Percentiles rank a stretch among this genome's conserved stretches.
phyloP scores from a whole-genome alignment of 1,284 basidiomycete species.

The Tetrapyrgos nigripes region DNA sequence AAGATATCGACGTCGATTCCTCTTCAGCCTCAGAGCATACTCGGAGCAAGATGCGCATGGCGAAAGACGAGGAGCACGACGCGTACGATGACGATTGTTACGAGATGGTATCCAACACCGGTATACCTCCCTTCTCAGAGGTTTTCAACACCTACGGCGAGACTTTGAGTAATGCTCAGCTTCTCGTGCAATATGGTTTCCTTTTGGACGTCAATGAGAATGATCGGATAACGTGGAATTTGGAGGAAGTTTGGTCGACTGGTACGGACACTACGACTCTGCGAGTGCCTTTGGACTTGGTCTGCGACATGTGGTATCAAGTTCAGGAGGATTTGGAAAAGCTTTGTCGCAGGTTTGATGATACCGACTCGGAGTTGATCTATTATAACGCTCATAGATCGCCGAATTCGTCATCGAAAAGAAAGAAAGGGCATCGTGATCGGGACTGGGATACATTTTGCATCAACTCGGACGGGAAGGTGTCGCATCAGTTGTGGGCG shows the following conservation, averaged over 20 bases:
- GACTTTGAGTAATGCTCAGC: slow-evolving; percentile 69
- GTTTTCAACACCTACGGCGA: slow-evolving; percentile 90
- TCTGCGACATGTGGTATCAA: background rate
- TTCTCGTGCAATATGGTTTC: slow-evolving; percentile 82
- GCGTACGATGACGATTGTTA: slow-evolving; percentile 50
- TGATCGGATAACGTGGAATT: slow-evolving; percentile 57
- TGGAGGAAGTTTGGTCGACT: slow-evolving; percentile 41
- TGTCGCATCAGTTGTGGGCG: slow-evolving; percentile 49
- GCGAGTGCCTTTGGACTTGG: background rate
- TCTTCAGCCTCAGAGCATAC: slow-evolving; percentile 22
- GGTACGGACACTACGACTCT: background rate
- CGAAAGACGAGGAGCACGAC: slow-evolving; percentile 15
- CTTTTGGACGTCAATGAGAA: slow-evolving; percentile 67
- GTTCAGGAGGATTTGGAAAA: background rate
- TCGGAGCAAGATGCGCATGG: no score
- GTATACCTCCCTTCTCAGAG: slow-evolving; percentile 61
- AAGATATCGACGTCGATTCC: slow-evolving; percentile 21
- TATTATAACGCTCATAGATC: slow-evolving; percentile 35
- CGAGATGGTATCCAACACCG: slow-evolving; percentile 69
- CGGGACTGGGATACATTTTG: slow-evolving; percentile 24
- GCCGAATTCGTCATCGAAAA: slow-evolving; percentile 15
- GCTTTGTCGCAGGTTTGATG: background rate
- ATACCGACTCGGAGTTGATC: slow-evolving; percentile 19
- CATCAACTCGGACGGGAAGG: slow-evolving; percentile 48
- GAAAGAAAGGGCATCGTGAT: background rate